Base-by-base conservation (phyloP, 2,329 filamentous ascomycete genomes). In the Conoideocrella luteorostrata region DNA sequence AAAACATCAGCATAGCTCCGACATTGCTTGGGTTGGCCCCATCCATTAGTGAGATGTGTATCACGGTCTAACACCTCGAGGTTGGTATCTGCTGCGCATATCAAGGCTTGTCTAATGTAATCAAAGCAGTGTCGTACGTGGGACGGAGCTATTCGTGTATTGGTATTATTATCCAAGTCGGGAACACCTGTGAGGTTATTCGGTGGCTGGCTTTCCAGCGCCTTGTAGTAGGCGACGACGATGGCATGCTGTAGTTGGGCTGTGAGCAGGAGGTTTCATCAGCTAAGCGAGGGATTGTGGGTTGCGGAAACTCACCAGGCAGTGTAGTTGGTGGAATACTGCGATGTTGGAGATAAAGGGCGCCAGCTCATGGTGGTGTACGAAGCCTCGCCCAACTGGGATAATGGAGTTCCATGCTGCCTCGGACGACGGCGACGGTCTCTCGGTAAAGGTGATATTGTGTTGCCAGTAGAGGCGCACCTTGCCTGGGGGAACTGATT, bases 61-160 rank as follows among this genome's bases (percentile, higher is more conserved):
- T 32, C 15, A 7, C 22, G 7, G 20, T 41, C 20, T 15, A 41
- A 12, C 10, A 21, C 39, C 18, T 41, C 23, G 6, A 41, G 24
- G 22, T 41, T 41, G 10, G 39, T 33, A 28, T 41, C 39, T 7
- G 39, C 39, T 2, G 18, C 26, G 20, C 34, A 37, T 10, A 30
- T 33, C 6, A 41, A n/a, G 15, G 28, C 24, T 18, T 41, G 39
- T 21, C 39, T 7, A 12, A 41, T 33, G 39, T 33, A 41, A 12
- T 41, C 39, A 20, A 41, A 41, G 28, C 39, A 41, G 39, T 41
- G 39, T 10, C 39, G 28, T 6, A 41, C 22, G 18, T 41, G 39
- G 18, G 13, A 33, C 11, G 26, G 26, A 15, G 13, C 15, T 7
- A 24, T 41, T 3, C 28, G 24, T 18, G 38, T 40, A 10, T 20